Evolutionary conservation across 768 basidiomycete species (phyloP).

Genomic region (Daedaleopsis nitida): DNA sequence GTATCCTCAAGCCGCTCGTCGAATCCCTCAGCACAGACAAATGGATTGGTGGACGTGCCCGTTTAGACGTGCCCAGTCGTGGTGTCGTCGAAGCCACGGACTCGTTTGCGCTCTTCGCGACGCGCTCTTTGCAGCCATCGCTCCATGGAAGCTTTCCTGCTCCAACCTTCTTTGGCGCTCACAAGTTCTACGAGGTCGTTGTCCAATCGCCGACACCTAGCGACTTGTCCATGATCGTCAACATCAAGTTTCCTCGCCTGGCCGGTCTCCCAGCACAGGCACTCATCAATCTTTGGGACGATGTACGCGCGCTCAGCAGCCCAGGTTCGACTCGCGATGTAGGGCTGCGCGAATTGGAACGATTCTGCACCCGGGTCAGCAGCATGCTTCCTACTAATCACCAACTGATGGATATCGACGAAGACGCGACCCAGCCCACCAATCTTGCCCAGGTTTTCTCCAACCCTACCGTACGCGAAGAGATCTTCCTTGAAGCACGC

Average conservation of each 20-base stretch:
- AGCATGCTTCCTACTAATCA: slow-evolving; percentile 54
- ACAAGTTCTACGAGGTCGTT: slow-evolving; percentile 77
- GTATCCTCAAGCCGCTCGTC: slow-evolving; percentile 80
- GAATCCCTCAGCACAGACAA: slow-evolving; percentile 71
- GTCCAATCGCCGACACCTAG: slow-evolving; percentile 59
- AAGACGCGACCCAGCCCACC: slow-evolving; percentile 29
- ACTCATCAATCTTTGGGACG: slow-evolving; percentile 72
- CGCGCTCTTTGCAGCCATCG: slow-evolving; percentile 64
- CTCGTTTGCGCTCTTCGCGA: slow-evolving; percentile 87
- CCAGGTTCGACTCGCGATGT: slow-evolving; percentile 58
- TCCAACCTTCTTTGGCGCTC: slow-evolving; percentile 80
- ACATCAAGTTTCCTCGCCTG: slow-evolving; percentile 65
- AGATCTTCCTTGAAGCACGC: slow-evolving; percentile 83
- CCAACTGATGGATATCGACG: slow-evolving; percentile 44
- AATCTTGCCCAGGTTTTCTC: slow-evolving; percentile 54
- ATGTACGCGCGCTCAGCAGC: slow-evolving; percentile 52
- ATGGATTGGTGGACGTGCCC: slow-evolving; percentile 73
- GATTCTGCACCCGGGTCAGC: slow-evolving; percentile 78
- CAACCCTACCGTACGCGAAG: slow-evolving; percentile 80
- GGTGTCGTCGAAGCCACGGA: slow-evolving; percentile 76
- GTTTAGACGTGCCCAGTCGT: slow-evolving; percentile 71
- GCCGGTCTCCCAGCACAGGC: slow-evolving; percentile 47
- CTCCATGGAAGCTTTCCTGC: slow-evolving; percentile 49
- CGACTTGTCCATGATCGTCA: slow-evolving; percentile 74
- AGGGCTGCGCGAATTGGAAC: slow-evolving; percentile 80